Base-by-base conservation (phyloP, 1,284 basidiomycete genomes). In the Trichosporon asahii region DNA sequence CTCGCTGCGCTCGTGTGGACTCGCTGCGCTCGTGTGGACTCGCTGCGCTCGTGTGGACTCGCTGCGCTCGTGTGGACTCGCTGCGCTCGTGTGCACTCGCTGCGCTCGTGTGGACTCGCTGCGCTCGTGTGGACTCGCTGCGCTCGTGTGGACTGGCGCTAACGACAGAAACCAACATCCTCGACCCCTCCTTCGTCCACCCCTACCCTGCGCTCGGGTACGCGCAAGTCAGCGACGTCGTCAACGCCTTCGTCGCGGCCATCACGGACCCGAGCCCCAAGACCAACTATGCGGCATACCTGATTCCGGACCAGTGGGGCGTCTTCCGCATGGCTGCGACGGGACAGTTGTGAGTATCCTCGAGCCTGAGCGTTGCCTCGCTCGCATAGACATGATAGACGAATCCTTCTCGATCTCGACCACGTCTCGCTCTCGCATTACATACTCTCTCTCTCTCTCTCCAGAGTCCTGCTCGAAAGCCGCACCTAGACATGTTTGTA, bases 261-360 rank as follows among this genome's bases (percentile, higher is more conserved):
- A 71, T 70, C 57, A 69, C 69, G 1, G 68, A 69, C 68, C 27
- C 70, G 9, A 49, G 68, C 64, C 60, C 66, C 46, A 71, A 69
- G 72, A 69, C 66, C 18, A 71, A 73, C 68, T 68, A 68, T 23
- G 57, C 68, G 31, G 65, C 64, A 37, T 73, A 69, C 64, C 72
- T 73, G 27, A 71, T 73, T 25, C 72, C 72, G 11, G 72, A 73
- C 70, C 23, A 69, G 66, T 57, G 60, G 46, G 72, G 72, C 60
- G 72, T 73, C 33, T 73, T 64, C 68, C 66, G 72, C 53, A 73
- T 73, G 72, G 66, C 57, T 14, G 35, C 72, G 21, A 66, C 64
- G 2, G 63, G 68, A 2, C 35, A 68, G 35, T 69, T 69, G 67
- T 71, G 67, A 66, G 70, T 66, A 23, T 21, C n/a, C 29, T 2